These are phyloP conservation scores for Pelagophyceae sp. DNA, from an alignment of 352 stramenopile species.

Conservation along the genomic window DNA sequence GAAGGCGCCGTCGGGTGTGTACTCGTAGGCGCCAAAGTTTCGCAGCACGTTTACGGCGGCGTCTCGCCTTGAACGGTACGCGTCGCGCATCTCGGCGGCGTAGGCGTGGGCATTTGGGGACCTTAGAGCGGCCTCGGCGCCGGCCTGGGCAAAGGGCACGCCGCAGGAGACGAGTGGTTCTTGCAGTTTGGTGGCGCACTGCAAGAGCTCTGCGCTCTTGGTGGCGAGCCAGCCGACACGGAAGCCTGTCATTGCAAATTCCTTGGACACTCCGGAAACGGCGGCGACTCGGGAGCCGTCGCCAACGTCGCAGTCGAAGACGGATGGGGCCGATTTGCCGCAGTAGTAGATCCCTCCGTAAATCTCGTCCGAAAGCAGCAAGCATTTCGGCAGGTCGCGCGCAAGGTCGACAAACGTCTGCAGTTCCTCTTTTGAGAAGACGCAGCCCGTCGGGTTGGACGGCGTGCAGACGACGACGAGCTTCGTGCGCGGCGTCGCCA, in stretches of 20 bases:
- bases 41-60: not conserved
- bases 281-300: not conserved
- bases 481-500: not conserved
- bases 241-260: not conserved
- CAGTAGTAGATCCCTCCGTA: not conserved
- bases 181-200: not conserved
- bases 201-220: not conserved
- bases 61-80: not conserved
- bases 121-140: not conserved
- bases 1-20: not conserved
- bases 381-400: not conserved
- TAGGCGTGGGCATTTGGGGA: not conserved
- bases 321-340: not conserved
- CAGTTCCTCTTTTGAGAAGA: not conserved
- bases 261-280: not conserved
- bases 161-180: not conserved
- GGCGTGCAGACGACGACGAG: not conserved
- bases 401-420: not conserved
- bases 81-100: not conserved
- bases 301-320: not conserved
- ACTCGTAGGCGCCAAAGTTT: not conserved
- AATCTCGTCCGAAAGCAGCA: not conserved
- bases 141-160: not conserved
- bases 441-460: not conserved
- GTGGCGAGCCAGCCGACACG: not conserved